Evolutionary conservation across 306 rosid genomes (phyloP).

Genomic region (Hippophae gyantsensis): DNA sequence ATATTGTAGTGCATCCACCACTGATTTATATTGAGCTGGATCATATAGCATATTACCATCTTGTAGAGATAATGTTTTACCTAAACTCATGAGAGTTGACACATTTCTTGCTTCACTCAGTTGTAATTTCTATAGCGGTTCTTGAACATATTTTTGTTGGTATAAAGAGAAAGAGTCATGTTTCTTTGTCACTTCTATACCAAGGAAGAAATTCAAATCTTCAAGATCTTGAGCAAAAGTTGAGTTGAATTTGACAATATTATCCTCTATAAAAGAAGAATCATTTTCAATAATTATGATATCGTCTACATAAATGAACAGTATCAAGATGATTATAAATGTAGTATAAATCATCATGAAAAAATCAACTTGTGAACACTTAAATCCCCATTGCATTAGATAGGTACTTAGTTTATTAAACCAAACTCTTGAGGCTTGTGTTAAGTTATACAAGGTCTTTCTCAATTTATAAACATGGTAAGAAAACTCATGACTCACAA

Average conservation of each 20-base stretch:
- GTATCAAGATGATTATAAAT: too few species aligned
- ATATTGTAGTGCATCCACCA: too few species aligned
- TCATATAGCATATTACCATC: too few species aligned
- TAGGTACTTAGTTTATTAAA: too few species aligned
- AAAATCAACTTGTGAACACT: background rate
- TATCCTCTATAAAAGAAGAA: background rate
- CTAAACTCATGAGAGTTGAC: too few species aligned
- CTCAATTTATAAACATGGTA: too few species aligned
- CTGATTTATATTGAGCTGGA: too few species aligned
- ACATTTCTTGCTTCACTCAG: too few species aligned
- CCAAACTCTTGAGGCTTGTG: background rate
- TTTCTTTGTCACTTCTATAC: background rate
- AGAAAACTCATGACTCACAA: too few species aligned
- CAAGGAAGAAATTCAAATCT: background rate
- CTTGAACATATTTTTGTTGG: background rate
- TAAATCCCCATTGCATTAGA: background rate
- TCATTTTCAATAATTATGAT: too few species aligned
- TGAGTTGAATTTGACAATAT: background rate
- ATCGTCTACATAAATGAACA: background rate
- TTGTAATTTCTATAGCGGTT: too few species aligned
- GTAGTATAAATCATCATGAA: background rate
- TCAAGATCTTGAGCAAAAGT: background rate
- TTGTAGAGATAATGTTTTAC: too few species aligned
- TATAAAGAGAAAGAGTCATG: background rate
- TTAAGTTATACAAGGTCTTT: background rate